Evolutionary conservation across 2,329 filamentous ascomycete genomes (phyloP), one percentile per base, ranked within the genome.

Genomic region (Setomelanomma holmii): DNA sequence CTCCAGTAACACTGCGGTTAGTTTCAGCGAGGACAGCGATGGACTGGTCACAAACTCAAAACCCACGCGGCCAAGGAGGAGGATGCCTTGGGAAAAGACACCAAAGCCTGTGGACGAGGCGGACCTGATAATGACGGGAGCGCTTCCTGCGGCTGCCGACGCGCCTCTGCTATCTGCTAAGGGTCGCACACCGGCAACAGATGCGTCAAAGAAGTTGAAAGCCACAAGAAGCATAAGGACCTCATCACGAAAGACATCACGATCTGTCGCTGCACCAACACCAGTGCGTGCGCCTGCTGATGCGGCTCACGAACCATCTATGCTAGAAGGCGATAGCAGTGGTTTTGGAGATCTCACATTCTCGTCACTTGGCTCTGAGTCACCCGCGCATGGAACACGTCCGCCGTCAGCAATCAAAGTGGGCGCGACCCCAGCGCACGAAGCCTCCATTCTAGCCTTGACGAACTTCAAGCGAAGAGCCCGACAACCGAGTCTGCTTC

Each of bases 391-490:
- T 48, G 70, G 69, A 38, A 74, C 68, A 4, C 69, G 71, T 38
- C 76, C 76, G n/a, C 73, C 73, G 27, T 80, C 78, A n/a, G 74
- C 73, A 12, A 64, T 79, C 41, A 76, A 76, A 56, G 66, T 74
- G 23, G 76, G 76, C 40, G 74, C 70, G 23, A 80, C 78, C 6
- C 78, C 78, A 7, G 69, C 71, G 16, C 69, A 73, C 21, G 79
- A 82, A 49, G 75, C 63, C 10, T 81, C 79, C 12, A 72, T 82
- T 11, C 63, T 81, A 5, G 78, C 77, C n/a, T 67, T 82, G 56
- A 77, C 75, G 47, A 81, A 81, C 51, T 82, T 82, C 73, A 80
- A 77, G 60, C 72, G 79, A 41, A 69, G 80, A 49, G 68, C 78
- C 6, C 71, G 80, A 53, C 79, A 82, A 63, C 77, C 73, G 22